Conservation (phyloP, 2,329 filamentous ascomycete species). For the Alternaria incomplexa region DNA sequence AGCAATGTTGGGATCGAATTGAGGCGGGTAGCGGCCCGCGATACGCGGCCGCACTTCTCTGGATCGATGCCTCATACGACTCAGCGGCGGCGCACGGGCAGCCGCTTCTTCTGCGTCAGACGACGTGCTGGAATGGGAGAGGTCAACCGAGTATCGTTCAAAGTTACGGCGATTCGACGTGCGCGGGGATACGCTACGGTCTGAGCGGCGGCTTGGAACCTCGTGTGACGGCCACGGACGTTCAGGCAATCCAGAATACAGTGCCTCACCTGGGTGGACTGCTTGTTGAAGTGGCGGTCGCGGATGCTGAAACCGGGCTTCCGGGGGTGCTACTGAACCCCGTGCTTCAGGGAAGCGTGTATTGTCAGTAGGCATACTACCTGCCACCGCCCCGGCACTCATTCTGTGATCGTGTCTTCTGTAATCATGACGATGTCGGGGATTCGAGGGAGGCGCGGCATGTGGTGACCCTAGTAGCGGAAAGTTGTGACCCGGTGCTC, state of each 20-base stretch:
- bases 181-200: slow-evolving; percentile 35
- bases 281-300: slow-evolving; percentile 22
- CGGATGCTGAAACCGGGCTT: slow-evolving; percentile 16
- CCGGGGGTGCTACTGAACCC: slow-evolving; percentile 13
- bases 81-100: slow-evolving; percentile 26
- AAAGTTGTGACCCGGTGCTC: background rate
- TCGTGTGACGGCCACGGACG: slow-evolving; percentile 16
- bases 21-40: slow-evolving; percentile 7
- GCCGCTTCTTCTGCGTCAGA: slow-evolving; percentile 36
- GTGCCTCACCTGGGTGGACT: slow-evolving; percentile 12
- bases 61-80: slow-evolving; percentile 18
- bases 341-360: slow-evolving; percentile 9
- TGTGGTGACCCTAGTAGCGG: slow-evolving; percentile 5
- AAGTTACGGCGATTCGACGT: slow-evolving; percentile 42
- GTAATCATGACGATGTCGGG: slow-evolving; percentile 9
- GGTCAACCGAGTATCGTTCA: slow-evolving; percentile 38
- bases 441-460: background rate
- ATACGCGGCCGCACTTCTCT: slow-evolving; percentile 25
- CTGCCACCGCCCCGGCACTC: slow-evolving; percentile 6
- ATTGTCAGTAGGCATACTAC: slow-evolving; percentile 6
- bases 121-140: slow-evolving; percentile 25
- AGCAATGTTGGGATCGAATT: slow-evolving; percentile 33
- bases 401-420: slow-evolving; percentile 2
- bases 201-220: slow-evolving; percentile 27
- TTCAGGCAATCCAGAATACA: slow-evolving; percentile 14